Conservation (phyloP, 176 grass and related monocot genomes). For the Oryza glaberrima region DNA sequence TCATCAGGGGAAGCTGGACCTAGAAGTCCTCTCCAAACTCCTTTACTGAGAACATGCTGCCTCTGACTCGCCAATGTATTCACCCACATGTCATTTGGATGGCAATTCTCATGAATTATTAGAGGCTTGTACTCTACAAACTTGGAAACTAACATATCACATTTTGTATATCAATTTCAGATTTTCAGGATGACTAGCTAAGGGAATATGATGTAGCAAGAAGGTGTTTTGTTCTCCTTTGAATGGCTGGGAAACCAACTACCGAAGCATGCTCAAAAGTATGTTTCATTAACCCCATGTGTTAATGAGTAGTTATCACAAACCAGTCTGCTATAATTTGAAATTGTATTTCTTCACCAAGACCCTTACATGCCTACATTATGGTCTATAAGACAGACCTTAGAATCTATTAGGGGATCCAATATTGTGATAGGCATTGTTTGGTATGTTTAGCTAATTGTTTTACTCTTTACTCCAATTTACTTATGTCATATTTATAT, state of each 20-base stretch:
- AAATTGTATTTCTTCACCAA: not conserved
- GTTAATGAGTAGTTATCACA: constrained; percentile 20
- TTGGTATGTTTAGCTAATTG: constrained; percentile 11
- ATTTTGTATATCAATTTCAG: constrained; percentile 29
- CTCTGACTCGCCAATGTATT: constrained; percentile 33
- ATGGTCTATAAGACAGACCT: not conserved
- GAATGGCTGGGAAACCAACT: constrained; percentile 19
- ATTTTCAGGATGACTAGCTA: constrained; percentile 37
- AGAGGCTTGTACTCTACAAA: constrained; percentile 27
- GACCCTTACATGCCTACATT: constrained; percentile 3
- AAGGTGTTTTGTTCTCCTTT: not conserved
- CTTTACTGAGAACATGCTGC: constrained; percentile 45
- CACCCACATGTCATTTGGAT: constrained; percentile 5
- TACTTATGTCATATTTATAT: constrained; percentile 5
- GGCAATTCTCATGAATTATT: not conserved
- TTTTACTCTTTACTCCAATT: not conserved
- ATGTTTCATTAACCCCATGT: constrained; percentile 34
- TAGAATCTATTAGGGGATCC: not conserved
- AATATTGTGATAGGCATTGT: not conserved
- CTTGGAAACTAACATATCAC: not conserved
- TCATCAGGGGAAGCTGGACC: constrained; percentile 72
- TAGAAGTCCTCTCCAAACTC: constrained; percentile 68
- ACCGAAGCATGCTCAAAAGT: constrained; percentile 2
- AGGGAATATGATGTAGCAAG: constrained; percentile 14
- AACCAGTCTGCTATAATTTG: not conserved